Conservation (phyloP, 352 stramenopile genomes). For the Pythium volutum region DNA sequence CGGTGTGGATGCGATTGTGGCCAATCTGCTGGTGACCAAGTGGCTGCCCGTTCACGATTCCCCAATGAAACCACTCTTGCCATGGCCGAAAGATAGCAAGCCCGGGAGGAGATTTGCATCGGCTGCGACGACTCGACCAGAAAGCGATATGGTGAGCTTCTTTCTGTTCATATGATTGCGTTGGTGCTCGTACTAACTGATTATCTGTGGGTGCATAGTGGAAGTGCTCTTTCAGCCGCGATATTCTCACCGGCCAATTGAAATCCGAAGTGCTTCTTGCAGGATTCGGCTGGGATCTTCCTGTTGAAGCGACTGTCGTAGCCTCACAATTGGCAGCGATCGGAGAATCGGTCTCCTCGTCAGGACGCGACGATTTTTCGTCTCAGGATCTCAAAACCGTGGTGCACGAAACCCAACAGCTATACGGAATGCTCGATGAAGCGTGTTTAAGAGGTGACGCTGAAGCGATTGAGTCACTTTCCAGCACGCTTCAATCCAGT, state of each 20-base stretch:
- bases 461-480: conserved; percentile 12
- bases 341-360: conserved; percentile 13
- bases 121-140: conserved; percentile 37
- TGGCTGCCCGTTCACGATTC: conserved; percentile 21
- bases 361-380: neutral
- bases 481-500: conserved; percentile 35
- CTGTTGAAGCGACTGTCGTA: conserved; percentile 26
- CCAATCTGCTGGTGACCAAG: conserved; percentile 7
- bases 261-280: conserved; percentile 44
- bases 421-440: conserved; percentile 59
- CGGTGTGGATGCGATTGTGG: no score
- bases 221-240: conserved; percentile 50
- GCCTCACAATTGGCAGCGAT: conserved; percentile 47
- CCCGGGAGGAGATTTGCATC: conserved; percentile 30
- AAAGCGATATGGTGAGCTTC: conserved; percentile 46
- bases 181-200: no score
- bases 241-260: conserved; percentile 58
- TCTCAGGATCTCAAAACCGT: conserved; percentile 15
- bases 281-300: conserved; percentile 57
- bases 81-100: conserved; percentile 37
- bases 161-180: no score
- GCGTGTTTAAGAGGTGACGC: conserved; percentile 30
- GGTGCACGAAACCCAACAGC: conserved; percentile 42
- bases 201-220: conserved; percentile 31
- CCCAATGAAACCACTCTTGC: conserved; percentile 34